phyloP scores from a whole-genome alignment of 1,284 basidiomycete genomes.

The Apiotrichum brassicae region DNA sequence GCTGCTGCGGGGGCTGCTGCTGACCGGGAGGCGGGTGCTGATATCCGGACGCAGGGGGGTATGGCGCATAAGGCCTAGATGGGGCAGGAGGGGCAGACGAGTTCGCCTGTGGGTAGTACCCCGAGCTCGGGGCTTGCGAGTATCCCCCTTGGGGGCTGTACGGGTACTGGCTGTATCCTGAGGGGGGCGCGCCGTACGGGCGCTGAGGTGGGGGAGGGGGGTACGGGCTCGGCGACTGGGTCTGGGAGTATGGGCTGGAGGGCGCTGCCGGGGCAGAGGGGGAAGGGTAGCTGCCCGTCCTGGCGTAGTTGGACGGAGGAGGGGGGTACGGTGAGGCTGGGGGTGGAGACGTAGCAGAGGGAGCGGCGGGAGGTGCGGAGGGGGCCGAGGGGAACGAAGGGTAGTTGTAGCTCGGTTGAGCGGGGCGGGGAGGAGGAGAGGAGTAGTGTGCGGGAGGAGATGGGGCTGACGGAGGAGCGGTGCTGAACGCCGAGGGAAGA shows the following conservation, averaged over 20 bases:
- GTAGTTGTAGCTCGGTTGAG: slow-evolving; percentile 6
- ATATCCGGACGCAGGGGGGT: too few species aligned
- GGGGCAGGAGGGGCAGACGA: too few species aligned
- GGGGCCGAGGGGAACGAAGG: slow-evolving; percentile 15
- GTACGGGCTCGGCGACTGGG: slow-evolving; percentile 2
- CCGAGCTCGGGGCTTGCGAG: too few species aligned
- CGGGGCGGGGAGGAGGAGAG: slow-evolving; percentile 20
- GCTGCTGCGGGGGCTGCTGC: too few species aligned
- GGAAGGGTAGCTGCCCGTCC: slow-evolving; percentile 4
- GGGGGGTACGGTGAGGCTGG: slow-evolving; percentile 15
- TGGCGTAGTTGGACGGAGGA: slow-evolving; percentile 2
- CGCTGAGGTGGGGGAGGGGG: slow-evolving; percentile 7
- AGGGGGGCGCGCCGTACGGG: slow-evolving; percentile 1
- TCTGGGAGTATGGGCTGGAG: slow-evolving; percentile 5
- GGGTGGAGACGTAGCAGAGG: slow-evolving; percentile 22
- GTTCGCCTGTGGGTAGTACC: too few species aligned
- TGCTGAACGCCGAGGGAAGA: slow-evolving; percentile 28
- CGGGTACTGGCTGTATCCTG: too few species aligned
- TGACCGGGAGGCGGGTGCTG: too few species aligned
- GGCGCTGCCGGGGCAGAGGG: slow-evolving; percentile 22
- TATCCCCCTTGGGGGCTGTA: too few species aligned
- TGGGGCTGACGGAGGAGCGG: background rate
- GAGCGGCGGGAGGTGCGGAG: slow-evolving; percentile 1
- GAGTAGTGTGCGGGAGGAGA: slow-evolving; percentile 8
- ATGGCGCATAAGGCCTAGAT: too few species aligned